These are phyloP conservation scores for Abrus pulchellus DNA, from an alignment of 306 rosid species.

Conservation along the genomic window DNA sequence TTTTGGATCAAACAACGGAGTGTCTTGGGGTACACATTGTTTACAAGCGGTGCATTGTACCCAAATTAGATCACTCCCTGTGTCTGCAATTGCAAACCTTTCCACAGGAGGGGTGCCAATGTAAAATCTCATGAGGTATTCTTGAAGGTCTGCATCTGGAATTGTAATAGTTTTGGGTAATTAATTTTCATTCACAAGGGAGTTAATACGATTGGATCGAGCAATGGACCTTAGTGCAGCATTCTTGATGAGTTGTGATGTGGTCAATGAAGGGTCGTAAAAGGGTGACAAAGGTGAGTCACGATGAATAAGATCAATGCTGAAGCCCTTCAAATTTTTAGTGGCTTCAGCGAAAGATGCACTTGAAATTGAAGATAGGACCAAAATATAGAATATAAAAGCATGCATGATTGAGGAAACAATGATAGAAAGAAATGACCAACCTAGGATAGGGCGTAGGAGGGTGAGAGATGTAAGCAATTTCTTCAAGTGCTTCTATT, in stretches of 20 bases:
- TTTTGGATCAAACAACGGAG: not conserved
- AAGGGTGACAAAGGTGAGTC: constrained; percentile 3
- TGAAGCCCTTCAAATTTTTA: not conserved
- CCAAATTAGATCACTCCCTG: constrained; percentile 9
- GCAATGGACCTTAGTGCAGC: not conserved
- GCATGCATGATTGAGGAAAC: not conserved
- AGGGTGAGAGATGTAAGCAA: too few relatives aligned
- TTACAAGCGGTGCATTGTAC: not conserved
- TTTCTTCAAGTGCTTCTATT: too few relatives aligned
- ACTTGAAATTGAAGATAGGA: not conserved
- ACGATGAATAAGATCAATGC: constrained; percentile 4
- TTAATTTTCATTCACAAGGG: not conserved
- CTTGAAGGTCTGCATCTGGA: not conserved
- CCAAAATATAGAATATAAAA: too few relatives aligned
- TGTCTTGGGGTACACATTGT: not conserved
- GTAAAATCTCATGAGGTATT: not conserved
- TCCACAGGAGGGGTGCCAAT: not conserved
- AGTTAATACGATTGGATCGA: not conserved
- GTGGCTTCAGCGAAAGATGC: not conserved
- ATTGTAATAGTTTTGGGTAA: not conserved
- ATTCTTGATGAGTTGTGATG: not conserved
- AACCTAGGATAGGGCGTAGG: too few relatives aligned
- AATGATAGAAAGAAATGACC: too few relatives aligned
- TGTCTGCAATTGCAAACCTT: not conserved
- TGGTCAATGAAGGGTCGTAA: not conserved